Base-by-base conservation (phyloP, 2,329 filamentous ascomycete species). In the Dothiorella sarmentorum region DNA sequence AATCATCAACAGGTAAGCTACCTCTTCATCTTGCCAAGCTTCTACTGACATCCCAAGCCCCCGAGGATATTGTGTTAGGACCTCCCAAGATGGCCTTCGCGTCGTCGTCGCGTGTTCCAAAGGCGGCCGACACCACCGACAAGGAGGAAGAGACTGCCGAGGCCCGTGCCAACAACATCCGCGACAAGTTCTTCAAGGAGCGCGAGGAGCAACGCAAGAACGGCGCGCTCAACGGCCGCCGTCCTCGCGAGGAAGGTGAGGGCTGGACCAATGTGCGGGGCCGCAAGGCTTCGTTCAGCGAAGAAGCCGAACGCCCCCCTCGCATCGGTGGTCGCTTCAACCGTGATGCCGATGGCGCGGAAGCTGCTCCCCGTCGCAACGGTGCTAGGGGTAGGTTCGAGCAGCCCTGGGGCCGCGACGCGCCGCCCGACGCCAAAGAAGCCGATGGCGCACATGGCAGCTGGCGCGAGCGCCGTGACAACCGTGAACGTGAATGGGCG, bases 11-110 rank as follows among this genome's bases (percentile, higher is more conserved):
- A 69, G 75, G 75, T 78, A 73, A 47, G 59, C 51, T 15, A 11
- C 15, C 11, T 9, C 10, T 17, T 22, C 33, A 17, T 18, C 9
- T 11, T 15, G 7, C 17, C 10, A n/a, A 37, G 13, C n/a, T 26
- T 22, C 33, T 20, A 62, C 66, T 69, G 67, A 68, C 60, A 65
- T 63, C 67, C 65, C 35, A 64, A 88, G 85, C 84, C 71, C 77
- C 83, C 67, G 92, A 96, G 66, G 91, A 95, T 63, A 88, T 95
- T 60, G 82, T 94, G 60, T 87, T 96, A 60, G 91, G 90, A 13
- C 91, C 91, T 18, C 90, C 91, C 1, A 89, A 90, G 72, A 90
- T 85, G 45, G 85, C 85, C 43, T 96, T 97, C 73, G 85, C 90
- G 56, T 95, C 91, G 1, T 83, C 87, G 20, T 89, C 88, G 60